Evolutionary conservation across 176 grass and related monocot genomes (phyloP), one percentile per base, ranked within the genome.

Genomic region (Lolium perenne): DNA sequence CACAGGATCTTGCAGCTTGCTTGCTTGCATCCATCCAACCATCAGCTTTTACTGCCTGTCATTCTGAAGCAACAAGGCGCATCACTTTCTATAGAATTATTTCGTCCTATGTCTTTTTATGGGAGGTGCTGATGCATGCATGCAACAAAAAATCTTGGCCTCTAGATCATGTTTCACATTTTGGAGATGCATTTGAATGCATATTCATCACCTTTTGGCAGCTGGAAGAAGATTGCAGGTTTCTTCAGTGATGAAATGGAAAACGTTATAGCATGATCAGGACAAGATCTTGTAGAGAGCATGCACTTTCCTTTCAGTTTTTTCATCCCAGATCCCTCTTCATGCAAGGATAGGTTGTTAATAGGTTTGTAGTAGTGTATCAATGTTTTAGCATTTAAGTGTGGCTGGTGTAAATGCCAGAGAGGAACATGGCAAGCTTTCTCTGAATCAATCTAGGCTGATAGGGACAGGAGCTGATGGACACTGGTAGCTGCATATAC

Each of bases 11-110:
- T 80, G 77, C 83, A n/a, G 71, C 71, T 47, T 47, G 67, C 67
- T 66, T 73, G 71, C 65, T 63, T 60, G 76, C 78, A 29, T 86
- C 78, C 82, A 72, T 77, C 83, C 67, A 61, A 60, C 69, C 53
- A 61, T 74, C 54, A 84, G 81, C 85, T 76, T 91, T 83, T 87
- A 87, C 76, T 87, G 83, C 76, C 76, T 80, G 85, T 78, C 59
- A 49, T 75, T 80, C 76, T 87, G 80, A 87, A 74, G 88, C 56
- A 73, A 17, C 88, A 73, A 46, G 10, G 83, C 29, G 77, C 46
- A 65, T 3, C 65, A 15, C 76, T 84, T 89, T 75, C 77, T 49
- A 23, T 81, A 38, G 51, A 84, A 79, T 74, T 89, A 80, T 85
- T 89, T 89, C 75, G 60, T 23, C 86, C 74, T 51, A 12, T 65